These are phyloP conservation scores for Prosopis cineraria DNA, from an alignment of 306 rosid genomes.

Conservation along the genomic window DNA sequence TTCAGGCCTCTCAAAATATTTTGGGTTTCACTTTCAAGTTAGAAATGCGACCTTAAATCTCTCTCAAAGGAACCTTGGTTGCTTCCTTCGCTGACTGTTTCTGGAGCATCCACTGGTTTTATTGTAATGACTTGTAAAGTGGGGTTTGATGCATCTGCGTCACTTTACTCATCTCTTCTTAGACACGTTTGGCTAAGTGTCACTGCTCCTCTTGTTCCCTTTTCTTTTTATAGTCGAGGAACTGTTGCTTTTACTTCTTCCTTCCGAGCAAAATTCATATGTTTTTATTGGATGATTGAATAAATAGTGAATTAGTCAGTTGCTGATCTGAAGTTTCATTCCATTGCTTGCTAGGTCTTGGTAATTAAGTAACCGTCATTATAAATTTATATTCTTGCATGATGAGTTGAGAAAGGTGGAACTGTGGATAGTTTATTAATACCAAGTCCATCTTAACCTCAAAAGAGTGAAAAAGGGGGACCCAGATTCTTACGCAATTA, in stretches of 20 bases:
- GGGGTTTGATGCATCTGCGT: neutral
- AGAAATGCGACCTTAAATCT: neutral
- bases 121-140: neutral
- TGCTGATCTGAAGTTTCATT: neutral
- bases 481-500: neutral
- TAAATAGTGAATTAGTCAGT: slow-evolving; percentile 3
- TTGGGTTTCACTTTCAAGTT: neutral
- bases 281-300: neutral
- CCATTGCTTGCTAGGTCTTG: neutral
- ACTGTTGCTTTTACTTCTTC: neutral
- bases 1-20: neutral
- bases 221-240: neutral
- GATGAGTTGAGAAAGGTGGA: neutral
- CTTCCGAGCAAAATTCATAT: neutral
- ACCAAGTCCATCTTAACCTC: neutral
- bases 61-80: neutral
- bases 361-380: neutral
- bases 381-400: neutral
- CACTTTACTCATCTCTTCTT: neutral
- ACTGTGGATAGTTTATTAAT: neutral
- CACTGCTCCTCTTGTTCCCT: neutral
- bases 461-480: neutral
- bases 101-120: neutral
- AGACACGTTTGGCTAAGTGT: neutral
- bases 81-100: neutral